phyloP scores from a whole-genome alignment of 169 alveolate species.

The Perkinsus marinus region DNA sequence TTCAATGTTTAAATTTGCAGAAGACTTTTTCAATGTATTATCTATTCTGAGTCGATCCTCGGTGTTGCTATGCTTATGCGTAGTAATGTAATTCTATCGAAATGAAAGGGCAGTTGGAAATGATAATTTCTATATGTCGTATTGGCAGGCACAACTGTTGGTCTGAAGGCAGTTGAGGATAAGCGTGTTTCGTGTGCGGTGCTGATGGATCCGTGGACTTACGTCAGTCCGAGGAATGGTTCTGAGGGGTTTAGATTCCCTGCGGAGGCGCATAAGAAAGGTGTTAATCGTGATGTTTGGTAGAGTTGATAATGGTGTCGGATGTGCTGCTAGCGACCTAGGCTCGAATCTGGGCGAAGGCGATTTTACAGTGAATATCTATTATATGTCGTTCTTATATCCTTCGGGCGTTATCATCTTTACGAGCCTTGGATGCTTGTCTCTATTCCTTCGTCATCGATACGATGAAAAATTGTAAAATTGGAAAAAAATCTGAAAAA shows the following conservation, averaged over 20 bases:
- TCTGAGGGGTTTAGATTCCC: not conserved
- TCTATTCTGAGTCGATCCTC: too few relatives aligned
- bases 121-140: not conserved
- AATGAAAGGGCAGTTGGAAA: not conserved
- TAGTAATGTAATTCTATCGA: not conserved
- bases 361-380: too few relatives aligned
- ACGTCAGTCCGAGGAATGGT: not conserved
- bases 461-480: too few relatives aligned
- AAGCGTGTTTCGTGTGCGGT: not conserved
- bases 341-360: too few relatives aligned
- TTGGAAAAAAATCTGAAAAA: too few relatives aligned
- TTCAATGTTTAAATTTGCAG: too few relatives aligned
- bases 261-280: not conserved
- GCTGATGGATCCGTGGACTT: not conserved
- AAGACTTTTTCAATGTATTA: too few relatives aligned
- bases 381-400: too few relatives aligned
- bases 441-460: too few relatives aligned
- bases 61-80: too few relatives aligned
- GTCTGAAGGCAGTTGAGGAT: not conserved
- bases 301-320: not conserved
- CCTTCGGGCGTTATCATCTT: too few relatives aligned
- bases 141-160: not conserved
- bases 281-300: not conserved
- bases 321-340: not conserved
- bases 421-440: too few relatives aligned